phyloP scores from a whole-genome alignment of 2,329 filamentous ascomycete genomes.

The Fusarium ambrosium region DNA sequence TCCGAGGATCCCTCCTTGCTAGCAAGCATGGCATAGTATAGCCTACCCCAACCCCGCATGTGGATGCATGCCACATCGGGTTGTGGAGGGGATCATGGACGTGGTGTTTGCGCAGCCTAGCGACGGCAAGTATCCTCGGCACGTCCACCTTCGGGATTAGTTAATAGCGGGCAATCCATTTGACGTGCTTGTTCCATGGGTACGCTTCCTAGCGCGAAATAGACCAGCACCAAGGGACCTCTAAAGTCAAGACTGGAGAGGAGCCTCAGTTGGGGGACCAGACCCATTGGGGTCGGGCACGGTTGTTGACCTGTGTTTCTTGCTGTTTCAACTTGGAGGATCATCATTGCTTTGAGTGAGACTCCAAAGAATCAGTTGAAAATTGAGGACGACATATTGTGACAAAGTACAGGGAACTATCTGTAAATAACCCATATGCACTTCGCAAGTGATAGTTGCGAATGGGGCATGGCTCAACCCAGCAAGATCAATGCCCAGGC shows the following conservation, averaged over 20 bases:
- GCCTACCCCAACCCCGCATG: conserved; percentile 32
- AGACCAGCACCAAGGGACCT: neutral
- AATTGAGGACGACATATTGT: neutral
- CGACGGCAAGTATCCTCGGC: conserved; percentile 8
- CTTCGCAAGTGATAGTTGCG: neutral
- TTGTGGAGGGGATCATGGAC: conserved; percentile 34
- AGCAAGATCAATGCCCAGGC: neutral
- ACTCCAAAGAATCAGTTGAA: neutral
- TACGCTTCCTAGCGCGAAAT: conserved; percentile 16
- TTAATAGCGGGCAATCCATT: neutral
- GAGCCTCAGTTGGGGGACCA: neutral
- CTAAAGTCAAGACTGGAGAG: neutral
- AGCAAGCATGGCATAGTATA: conserved; percentile 5
- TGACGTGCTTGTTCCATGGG: neutral
- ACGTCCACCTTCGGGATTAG: neutral
- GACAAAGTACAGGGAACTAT: neutral
- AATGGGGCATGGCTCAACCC: conserved; percentile 7
- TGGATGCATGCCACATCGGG: conserved; percentile 21
- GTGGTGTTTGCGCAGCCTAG: conserved; percentile 16
- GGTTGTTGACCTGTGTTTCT: neutral
- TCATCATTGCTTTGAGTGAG: neutral
- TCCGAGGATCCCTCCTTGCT: conserved; percentile 3
- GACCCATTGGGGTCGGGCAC: neutral
- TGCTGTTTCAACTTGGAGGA: neutral
- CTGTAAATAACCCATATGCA: neutral